These are phyloP conservation scores for Chloromonas sp. DNA, from an alignment of 163 green algal genomes.

Conservation along the genomic window DNA sequence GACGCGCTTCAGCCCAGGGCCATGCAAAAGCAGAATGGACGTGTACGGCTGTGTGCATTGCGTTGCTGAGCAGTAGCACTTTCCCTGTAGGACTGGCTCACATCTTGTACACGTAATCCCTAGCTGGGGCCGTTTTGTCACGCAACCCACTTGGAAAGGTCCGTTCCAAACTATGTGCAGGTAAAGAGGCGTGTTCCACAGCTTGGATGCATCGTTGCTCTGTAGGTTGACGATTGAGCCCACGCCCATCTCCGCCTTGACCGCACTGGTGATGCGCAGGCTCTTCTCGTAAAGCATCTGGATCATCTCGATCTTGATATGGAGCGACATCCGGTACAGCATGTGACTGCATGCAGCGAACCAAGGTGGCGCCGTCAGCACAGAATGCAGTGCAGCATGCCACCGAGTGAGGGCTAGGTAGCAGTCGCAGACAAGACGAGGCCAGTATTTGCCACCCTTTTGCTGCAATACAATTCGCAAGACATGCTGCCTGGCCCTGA, in stretches of 20 bases:
- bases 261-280: slow-evolving; percentile 51
- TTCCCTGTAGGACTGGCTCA: neutral
- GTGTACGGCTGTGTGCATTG: no score
- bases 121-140: no score
- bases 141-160: slow-evolving; percentile 61
- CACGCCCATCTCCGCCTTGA: slow-evolving; percentile 45
- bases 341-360: slow-evolving; percentile 30
- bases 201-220: slow-evolving; percentile 79
- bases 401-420: no score
- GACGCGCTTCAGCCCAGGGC: neutral
- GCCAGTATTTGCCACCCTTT: no score
- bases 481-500: no score
- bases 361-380: no score
- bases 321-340: slow-evolving; percentile 70
- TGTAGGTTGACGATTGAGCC: slow-evolving; percentile 81
- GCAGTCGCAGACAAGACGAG: no score
- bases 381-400: no score
- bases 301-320: slow-evolving; percentile 46
- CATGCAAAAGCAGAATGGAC: neutral
- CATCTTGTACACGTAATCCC: neutral
- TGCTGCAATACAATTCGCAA: no score
- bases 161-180: slow-evolving; percentile 84
- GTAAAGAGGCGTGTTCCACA: slow-evolving; percentile 77
- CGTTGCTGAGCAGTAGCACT: no score
- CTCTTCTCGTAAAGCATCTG: slow-evolving; percentile 58